Base-by-base conservation (phyloP, 148 eudicot genomes). In the Chenopodium quinoa region DNA sequence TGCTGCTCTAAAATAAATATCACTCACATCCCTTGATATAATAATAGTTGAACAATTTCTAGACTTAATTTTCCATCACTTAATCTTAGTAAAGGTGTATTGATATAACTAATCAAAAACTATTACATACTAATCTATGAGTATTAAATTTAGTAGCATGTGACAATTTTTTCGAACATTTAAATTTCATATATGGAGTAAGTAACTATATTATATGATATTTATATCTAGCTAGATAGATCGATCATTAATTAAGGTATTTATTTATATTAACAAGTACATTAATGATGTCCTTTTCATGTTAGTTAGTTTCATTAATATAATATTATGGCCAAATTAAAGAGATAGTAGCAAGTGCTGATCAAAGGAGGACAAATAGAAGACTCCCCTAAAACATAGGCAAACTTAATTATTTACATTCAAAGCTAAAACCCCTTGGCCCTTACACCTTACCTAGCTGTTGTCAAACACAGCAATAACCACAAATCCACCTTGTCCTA, bases 401-500 rank as follows among this genome's bases (percentile, higher is more conserved):
- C 76, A 80, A 17, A 71, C 50, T n/a, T 29, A 40, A 11, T 50
- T 50, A 58, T 67, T 79, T 40, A 34, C 70, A 78, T 50, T 25
- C 31, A 47, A 77, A 64, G 46, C 22, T 16, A 13, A 37, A 37
- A 72, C 7, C 44, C 44, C 44, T 40, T 40, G 44, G 44, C 44
- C 44, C 44, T 40, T 40, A 40, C 44, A n/a, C 62, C 77, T 29
- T 48, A 75, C 77, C 63, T 9, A 29, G 27, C 58, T 78, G 81
- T 29, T 79, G 65, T 25, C 48, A 54, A 71, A 3, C 54, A 79
- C 74, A 79, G 17, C 22, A 68, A 50, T 19, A 56, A 56, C 62
- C 62, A 56, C 62, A 56, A 56, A 56, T 56, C 76, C 63, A 32
- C 1, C n/a, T 22, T 67, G 80, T 32, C 80, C 84, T 82, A 82